phyloP scores from a whole-genome alignment of 129 eudicot genomes.

The Lactuca saligna region DNA sequence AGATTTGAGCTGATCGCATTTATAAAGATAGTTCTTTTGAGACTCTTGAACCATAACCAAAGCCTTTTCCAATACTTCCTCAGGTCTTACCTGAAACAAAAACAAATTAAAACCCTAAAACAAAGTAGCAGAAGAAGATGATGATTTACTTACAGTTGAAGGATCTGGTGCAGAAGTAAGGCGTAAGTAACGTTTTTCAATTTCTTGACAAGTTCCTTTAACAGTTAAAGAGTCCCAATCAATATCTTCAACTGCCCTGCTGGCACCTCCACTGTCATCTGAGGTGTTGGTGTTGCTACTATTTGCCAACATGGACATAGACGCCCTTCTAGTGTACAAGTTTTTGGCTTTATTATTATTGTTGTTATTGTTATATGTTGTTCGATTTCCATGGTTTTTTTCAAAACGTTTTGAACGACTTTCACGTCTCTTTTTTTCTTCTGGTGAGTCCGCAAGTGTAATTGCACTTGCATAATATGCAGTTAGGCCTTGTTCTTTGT shows the following conservation, averaged over 20 bases:
- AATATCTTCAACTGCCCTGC: conserved; percentile 95
- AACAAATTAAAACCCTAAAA: not conserved
- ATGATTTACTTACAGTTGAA: conserved; percentile 57
- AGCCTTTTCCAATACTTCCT: conserved; percentile 88
- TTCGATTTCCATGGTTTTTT: conserved; percentile 55
- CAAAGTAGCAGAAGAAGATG: not conserved
- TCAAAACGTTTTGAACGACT: conserved; percentile 94
- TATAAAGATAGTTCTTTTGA: conserved; percentile 76
- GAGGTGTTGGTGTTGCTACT: conserved; percentile 56
- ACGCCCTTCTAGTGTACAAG: conserved; percentile 59
- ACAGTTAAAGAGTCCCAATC: conserved; percentile 96
- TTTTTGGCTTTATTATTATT: conserved; percentile 40
- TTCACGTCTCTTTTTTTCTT: conserved; percentile 85
- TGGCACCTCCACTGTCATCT: conserved; percentile 52
- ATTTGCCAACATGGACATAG: conserved; percentile 51
- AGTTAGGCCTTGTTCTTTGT: conserved; percentile 67
- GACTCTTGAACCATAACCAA: conserved; percentile 79
- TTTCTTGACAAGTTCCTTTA: conserved; percentile 92
- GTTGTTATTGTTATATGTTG: conserved; percentile 27
- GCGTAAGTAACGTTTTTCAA: conserved; percentile 94
- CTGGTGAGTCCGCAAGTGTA: conserved; percentile 75
- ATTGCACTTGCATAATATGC: conserved; percentile 66
- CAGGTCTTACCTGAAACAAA: conserved; percentile 80
- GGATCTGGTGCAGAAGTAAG: conserved; percentile 99
- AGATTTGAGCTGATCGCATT: conserved; percentile 95